Conservation (phyloP, 495 filamentous ascomycete species). For the Penicillium dipodomyicola region DNA sequence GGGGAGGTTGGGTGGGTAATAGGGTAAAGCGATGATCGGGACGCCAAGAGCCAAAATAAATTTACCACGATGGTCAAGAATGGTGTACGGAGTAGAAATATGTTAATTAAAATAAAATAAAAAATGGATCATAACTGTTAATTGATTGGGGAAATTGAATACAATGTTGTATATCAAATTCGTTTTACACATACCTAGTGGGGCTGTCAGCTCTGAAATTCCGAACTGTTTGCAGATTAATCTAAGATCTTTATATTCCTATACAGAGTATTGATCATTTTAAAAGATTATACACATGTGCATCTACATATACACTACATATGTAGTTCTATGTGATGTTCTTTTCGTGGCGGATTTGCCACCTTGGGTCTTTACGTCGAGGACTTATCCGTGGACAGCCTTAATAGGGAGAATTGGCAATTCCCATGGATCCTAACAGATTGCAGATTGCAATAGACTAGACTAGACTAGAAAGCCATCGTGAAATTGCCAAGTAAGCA, state of each 20-base stretch:
- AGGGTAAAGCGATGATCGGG: constrained; percentile 26
- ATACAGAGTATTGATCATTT: too few relatives aligned
- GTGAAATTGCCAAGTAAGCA: background rate
- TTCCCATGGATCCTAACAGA: constrained; percentile 5
- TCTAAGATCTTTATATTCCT: background rate
- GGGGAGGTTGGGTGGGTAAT: constrained; percentile 25
- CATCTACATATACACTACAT: too few relatives aligned
- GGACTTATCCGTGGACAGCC: constrained; percentile 3
- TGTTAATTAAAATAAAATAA: too few relatives aligned
- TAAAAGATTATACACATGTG: too few relatives aligned
- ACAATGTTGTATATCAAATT: background rate
- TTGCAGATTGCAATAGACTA: background rate
- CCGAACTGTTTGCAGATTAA: background rate
- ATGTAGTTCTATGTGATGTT: background rate
- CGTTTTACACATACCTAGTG: background rate
- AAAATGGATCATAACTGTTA: background rate
- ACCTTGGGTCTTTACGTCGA: constrained; percentile 14
- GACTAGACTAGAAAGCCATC: background rate
- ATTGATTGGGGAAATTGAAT: background rate
- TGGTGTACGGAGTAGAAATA: too few relatives aligned
- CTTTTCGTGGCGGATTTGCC: constrained; percentile 4
- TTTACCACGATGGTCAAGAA: background rate
- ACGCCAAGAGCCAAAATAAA: constrained; percentile 17
- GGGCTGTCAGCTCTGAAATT: background rate
- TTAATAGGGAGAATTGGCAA: background rate